phyloP scores from a whole-genome alignment of 768 basidiomycete species.

The Boletus rex-veris region DNA sequence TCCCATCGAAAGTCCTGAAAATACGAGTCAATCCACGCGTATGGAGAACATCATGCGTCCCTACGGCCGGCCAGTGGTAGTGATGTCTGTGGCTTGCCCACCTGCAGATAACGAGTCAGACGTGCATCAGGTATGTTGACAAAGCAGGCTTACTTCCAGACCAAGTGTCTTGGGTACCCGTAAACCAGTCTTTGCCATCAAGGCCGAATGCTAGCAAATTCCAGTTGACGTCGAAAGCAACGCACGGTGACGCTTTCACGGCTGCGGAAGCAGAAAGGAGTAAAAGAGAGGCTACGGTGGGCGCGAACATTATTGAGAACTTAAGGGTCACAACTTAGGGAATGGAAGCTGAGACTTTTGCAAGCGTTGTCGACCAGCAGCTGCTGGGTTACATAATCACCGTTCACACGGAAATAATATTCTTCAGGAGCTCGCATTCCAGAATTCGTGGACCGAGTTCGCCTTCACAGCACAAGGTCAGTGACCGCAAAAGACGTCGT shows the following conservation, averaged over 20 bases:
- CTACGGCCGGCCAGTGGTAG: conserved; percentile 74
- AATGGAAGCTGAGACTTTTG: background rate
- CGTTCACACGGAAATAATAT: too few species aligned
- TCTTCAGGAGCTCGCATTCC: too few species aligned
- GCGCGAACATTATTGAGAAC: conserved; percentile 33
- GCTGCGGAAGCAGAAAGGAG: conserved; percentile 34
- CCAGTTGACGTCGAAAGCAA: conserved; percentile 76
- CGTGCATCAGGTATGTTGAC: background rate
- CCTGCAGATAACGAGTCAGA: conserved; percentile 16
- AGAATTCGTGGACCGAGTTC: too few species aligned
- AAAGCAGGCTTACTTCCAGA: conserved; percentile 40
- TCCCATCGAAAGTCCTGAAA: conserved; percentile 60
- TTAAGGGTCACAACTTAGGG: background rate
- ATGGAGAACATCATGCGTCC: conserved; percentile 23
- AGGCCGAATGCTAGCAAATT: conserved; percentile 87
- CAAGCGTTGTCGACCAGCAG: too few species aligned
- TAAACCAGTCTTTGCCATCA: conserved; percentile 79
- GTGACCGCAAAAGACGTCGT: too few species aligned
- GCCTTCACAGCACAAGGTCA: too few species aligned
- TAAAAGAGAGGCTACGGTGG: conserved; percentile 55
- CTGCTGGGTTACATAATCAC: background rate
- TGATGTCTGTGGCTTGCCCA: conserved; percentile 58
- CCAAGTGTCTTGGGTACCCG: conserved; percentile 73
- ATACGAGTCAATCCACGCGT: background rate
- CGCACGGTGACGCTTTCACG: conserved; percentile 52